phyloP scores from a whole-genome alignment of 1,139 yeast species.

The Scheffersomyces titani region DNA sequence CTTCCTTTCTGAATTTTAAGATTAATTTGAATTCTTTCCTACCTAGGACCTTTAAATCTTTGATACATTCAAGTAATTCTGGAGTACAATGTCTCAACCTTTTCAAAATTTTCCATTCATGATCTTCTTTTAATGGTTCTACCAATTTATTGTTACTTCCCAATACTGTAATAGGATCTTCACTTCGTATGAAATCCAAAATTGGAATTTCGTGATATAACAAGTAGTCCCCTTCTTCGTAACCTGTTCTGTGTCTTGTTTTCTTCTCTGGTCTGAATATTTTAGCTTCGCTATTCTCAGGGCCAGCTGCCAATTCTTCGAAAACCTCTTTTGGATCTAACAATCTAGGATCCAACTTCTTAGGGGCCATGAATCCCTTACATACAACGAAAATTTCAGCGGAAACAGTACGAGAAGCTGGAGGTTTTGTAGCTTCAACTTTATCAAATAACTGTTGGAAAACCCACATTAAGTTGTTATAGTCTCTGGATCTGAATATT shows the following conservation, averaged over 20 bases:
- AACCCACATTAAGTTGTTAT: constrained; percentile 95
- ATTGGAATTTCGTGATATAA: constrained; percentile 74
- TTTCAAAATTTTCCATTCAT: constrained; percentile 70
- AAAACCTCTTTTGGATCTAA: constrained; percentile 92
- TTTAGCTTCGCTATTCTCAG: constrained; percentile 85
- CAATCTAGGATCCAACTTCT: constrained; percentile 87
- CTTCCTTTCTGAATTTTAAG: constrained; percentile 84
- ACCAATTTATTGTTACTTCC: constrained; percentile 68
- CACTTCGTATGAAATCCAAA: constrained; percentile 76
- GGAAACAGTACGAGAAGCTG: constrained; percentile 97
- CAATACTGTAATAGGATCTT: constrained; percentile 80
- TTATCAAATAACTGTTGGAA: constrained; percentile 93
- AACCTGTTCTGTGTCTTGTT: constrained; percentile 91
- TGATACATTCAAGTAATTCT: constrained; percentile 79
- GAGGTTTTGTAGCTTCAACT: constrained; percentile 98
- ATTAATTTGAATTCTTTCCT: constrained; percentile 86
- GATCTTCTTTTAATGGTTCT: constrained; percentile 54
- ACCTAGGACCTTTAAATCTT: constrained; percentile 91
- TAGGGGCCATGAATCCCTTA: constrained; percentile 94
- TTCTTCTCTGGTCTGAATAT: constrained; percentile 93
- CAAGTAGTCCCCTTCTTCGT: constrained; percentile 89
- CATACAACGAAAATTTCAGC: constrained; percentile 99
- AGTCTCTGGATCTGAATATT: constrained; percentile 95
- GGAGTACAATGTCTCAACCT: constrained; percentile 74
- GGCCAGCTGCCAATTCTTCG: constrained; percentile 82